Conservation (phyloP, 2,329 filamentous ascomycete species). For the Mycosphaerella arachidis region DNA sequence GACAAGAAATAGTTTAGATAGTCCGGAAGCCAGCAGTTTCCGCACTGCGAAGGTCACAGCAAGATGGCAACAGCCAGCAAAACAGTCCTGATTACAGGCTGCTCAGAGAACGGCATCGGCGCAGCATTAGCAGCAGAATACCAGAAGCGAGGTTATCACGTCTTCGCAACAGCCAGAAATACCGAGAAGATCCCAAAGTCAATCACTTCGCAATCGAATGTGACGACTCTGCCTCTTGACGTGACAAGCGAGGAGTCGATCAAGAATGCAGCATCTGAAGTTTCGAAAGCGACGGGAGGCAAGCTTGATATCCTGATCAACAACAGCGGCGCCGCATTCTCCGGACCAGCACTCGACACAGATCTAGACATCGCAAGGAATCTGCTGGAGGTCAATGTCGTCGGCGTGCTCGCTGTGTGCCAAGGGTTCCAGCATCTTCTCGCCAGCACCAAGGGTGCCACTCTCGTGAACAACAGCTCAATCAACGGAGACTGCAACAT, state of each 20-base stretch:
- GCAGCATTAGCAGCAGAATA: slow-evolving; percentile 38
- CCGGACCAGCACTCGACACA: slow-evolving; percentile 1
- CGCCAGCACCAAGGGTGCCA: not conserved
- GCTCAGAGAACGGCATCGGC: slow-evolving; percentile 41
- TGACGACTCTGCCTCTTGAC: slow-evolving; percentile 37
- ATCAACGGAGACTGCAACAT: slow-evolving; percentile 15
- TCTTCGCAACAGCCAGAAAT: slow-evolving; percentile 16
- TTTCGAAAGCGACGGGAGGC: slow-evolving; percentile 28
- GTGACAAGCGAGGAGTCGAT: slow-evolving; percentile 39
- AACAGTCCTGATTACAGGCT: slow-evolving; percentile 28
- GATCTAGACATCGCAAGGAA: not conserved
- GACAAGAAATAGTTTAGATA: not conserved
- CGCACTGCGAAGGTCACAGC: not conserved
- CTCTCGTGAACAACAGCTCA: slow-evolving; percentile 13
- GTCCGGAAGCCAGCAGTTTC: not conserved
- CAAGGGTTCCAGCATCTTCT: slow-evolving; percentile 46
- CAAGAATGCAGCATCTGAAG: slow-evolving; percentile 29
- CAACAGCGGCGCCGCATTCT: slow-evolving; percentile 4
- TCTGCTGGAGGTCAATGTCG: slow-evolving; percentile 46
- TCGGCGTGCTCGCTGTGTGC: slow-evolving; percentile 35
- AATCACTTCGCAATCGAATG: slow-evolving; percentile 5
- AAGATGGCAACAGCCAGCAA: slow-evolving; percentile 2
- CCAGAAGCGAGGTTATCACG: slow-evolving; percentile 30
- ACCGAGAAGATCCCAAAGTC: slow-evolving; percentile 28
- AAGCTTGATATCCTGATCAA: slow-evolving; percentile 38